Percentiles rank a stretch among this genome's conserved stretches.
These are phyloP conservation scores for Ballota nigra DNA, from an alignment of 257 asterid genomes.

Conservation along the genomic window DNA sequence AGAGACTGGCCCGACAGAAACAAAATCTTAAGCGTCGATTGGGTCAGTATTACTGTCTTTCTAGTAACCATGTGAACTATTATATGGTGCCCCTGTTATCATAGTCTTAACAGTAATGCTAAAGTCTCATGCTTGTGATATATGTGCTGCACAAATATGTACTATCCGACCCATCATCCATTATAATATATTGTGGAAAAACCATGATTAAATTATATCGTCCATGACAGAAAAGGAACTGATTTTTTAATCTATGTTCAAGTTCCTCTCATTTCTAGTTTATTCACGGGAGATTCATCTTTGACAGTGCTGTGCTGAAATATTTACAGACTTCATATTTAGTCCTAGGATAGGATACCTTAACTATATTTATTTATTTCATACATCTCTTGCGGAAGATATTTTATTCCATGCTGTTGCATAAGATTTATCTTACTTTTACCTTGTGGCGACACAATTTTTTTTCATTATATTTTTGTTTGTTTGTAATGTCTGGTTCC, in stretches of 20 bases:
- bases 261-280: neutral
- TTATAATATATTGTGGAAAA: slow-evolving; percentile 9
- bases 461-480: neutral
- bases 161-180: neutral
- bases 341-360: neutral
- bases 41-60: slow-evolving; percentile 53
- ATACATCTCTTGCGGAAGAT: neutral
- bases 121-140: slow-evolving; percentile 15
- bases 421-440: slow-evolving; percentile 2
- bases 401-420: neutral
- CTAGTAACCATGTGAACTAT: slow-evolving; percentile 8
- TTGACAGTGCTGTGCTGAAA: neutral
- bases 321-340: neutral
- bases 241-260: neutral
- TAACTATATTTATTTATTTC: neutral
- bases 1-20: slow-evolving; percentile 88
- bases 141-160: neutral
- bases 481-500: neutral
- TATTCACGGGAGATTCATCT: slow-evolving; percentile 1
- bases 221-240: neutral
- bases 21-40: slow-evolving; percentile 88
- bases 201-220: neutral
- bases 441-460: neutral
- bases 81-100: neutral
- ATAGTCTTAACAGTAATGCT: neutral